phyloP scores from a whole-genome alignment of 2,329 filamentous ascomycete species.

The Penicillium rolfsii region DNA sequence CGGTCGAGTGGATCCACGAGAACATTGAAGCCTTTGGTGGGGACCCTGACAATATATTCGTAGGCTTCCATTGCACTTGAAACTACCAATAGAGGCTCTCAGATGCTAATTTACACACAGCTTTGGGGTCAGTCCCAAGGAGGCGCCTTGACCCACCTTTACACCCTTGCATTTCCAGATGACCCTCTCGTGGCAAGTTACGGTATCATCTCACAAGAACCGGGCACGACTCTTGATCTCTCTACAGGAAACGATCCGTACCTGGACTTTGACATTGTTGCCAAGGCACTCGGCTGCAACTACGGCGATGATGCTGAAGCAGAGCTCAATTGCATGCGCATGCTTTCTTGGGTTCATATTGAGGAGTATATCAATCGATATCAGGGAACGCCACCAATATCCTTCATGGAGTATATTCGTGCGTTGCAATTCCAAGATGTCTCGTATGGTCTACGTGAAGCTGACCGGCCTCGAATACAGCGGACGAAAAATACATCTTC shows the following conservation, averaged over 20 bases:
- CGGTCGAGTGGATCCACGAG: slow-evolving; percentile 37
- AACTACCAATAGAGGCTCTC: neutral
- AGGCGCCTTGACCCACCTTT: slow-evolving; percentile 27
- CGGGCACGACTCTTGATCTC: slow-evolving; percentile 10
- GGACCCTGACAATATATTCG: slow-evolving; percentile 36
- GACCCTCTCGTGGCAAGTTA: slow-evolving; percentile 30
- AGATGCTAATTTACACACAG: neutral
- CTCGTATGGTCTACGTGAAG: no score
- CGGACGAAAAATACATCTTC: slow-evolving; percentile 36
- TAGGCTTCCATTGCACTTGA: neutral
- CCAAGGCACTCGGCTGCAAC: slow-evolving; percentile 33
- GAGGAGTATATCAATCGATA: slow-evolving; percentile 34
- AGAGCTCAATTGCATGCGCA: slow-evolving; percentile 36
- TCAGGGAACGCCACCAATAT: slow-evolving; percentile 24
- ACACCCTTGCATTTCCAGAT: slow-evolving; percentile 31
- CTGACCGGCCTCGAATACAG: neutral
- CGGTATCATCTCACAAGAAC: slow-evolving; percentile 19
- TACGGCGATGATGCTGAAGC: slow-evolving; percentile 25
- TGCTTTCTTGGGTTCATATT: slow-evolving; percentile 30
- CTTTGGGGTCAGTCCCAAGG: slow-evolving; percentile 34
- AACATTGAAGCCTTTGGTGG: slow-evolving; percentile 43
- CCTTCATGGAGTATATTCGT: slow-evolving; percentile 25
- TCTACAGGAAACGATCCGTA: slow-evolving; percentile 22
- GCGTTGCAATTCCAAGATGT: neutral
- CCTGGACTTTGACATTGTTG: slow-evolving; percentile 37